phyloP scores from a whole-genome alignment of 331 rosid genomes.

The Malus hybrid region DNA sequence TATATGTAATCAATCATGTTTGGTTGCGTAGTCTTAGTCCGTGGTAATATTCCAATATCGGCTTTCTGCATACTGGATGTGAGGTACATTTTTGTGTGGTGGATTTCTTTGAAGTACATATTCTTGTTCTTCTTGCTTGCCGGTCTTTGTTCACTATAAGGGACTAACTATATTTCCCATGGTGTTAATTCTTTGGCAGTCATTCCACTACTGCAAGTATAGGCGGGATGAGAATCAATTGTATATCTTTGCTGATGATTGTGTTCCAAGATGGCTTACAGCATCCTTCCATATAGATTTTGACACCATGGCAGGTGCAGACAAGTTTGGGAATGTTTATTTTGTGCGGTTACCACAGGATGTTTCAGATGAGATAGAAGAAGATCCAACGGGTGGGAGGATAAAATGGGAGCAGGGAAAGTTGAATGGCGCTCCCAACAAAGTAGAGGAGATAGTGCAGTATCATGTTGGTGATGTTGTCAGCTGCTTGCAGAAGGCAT shows the following conservation, averaged over 20 bases:
- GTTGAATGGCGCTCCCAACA: conserved; percentile 93
- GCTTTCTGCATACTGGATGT: background rate
- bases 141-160: background rate
- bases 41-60: background rate
- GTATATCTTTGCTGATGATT: conserved; percentile 89
- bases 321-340: conserved; percentile 89
- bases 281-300: conserved; percentile 92
- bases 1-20: background rate
- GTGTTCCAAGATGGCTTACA: conserved; percentile 97
- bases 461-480: conserved; percentile 80
- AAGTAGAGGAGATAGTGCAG: conserved; percentile 91
- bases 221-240: conserved; percentile 93
- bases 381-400: conserved; percentile 97
- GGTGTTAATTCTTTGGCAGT: conserved; percentile 42
- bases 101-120: background rate
- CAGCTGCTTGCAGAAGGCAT: conserved; percentile 83
- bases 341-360: conserved; percentile 86
- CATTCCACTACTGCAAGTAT: conserved; percentile 97
- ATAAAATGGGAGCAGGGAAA: conserved; percentile 97
- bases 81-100: background rate
- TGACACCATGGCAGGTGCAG: conserved; percentile 98
- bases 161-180: background rate
- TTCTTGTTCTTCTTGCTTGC: background rate
- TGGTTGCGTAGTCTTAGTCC: background rate
- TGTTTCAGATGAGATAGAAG: conserved; percentile 93